These are phyloP conservation scores for Xylaria telfairii DNA, from an alignment of 495 filamentous ascomycete genomes.

Conservation along the genomic window DNA sequence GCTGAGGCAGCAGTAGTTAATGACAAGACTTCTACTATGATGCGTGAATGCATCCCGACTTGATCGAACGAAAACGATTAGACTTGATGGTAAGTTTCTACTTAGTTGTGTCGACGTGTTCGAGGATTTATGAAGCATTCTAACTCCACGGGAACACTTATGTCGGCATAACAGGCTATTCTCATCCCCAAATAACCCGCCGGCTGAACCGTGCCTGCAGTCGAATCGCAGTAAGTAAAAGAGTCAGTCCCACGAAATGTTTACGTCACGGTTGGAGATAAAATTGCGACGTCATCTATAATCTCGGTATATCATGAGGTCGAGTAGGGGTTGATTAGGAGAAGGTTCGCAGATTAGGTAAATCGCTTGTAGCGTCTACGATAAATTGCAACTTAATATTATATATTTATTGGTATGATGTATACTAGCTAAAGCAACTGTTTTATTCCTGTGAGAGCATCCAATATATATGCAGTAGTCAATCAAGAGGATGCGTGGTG, in stretches of 20 bases:
- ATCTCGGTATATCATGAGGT: not conserved
- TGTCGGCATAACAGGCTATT: constrained; percentile 12
- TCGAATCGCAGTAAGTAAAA: not conserved
- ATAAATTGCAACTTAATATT: not conserved
- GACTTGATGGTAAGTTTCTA: not conserved
- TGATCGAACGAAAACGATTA: no score
- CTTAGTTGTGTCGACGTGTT: not conserved
- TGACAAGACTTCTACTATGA: not conserved
- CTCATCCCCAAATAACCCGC: constrained; percentile 2
- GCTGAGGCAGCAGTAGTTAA: constrained; percentile 31
- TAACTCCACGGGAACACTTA: not conserved
- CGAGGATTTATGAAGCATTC: not conserved
- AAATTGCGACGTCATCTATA: constrained; percentile 8
- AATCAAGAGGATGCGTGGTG: not conserved
- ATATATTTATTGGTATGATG: not conserved
- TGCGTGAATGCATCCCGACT: not conserved
- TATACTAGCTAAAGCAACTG: not conserved
- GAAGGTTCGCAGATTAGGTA: not conserved
- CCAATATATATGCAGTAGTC: no score
- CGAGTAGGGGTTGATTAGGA: no score
- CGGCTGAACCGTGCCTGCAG: constrained; percentile 11
- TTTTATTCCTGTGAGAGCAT: not conserved
- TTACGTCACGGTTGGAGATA: constrained; percentile 19
- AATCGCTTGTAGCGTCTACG: not conserved
- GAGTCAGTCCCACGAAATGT: not conserved